Evolutionary conservation across 805 yeast genomes (phyloP), one percentile per base, ranked within the genome.

Genomic region (Kurtzmaniella fragi): DNA sequence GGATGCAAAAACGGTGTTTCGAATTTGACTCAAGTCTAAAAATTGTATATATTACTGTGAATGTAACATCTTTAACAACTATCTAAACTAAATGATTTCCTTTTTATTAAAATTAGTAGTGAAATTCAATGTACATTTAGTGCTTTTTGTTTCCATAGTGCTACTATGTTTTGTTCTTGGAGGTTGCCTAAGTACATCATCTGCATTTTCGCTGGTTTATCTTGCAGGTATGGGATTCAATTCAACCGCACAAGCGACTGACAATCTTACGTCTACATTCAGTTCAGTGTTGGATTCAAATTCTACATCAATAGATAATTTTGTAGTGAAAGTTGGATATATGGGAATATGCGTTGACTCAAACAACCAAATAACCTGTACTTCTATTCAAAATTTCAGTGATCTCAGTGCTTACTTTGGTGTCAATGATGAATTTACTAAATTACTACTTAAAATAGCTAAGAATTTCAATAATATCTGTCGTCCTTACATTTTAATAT

Each of bases 401-500:
- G 34, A 15, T n/a, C 25, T 15, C 13, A 23, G 36, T 5, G 8
- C 25, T 20, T 20, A 20, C 8, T 20, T 20, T 8, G 8, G 8
- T 20, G 25, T 20, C 25, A 20, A 20, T 8, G 8, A 20, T 20
- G 25, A 20, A 5, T 20, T 20, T 5, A 5, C 25, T 20, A 20
- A 20, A 20, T 20, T 8, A 8, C 25, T 20, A 20, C 25, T 78
- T 20, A 50, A 67, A 1, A 42, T 82, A 17, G 79, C 80, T 1
- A 48, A 62, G 13, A 47, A 62, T 9, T 75, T 78, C 37, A 62
- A 63, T 29, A 59, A 64, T 13, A 66, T 76, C 1, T 63, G 80
- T 34, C 80, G 75, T 46, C 82, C 86, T 2, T 71, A 71, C 40
- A 45, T 80, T 3, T 57, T 80, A 20, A 69, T 78, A 51, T 71